These are phyloP conservation scores for Pestalotiopsis sp. DNA, from an alignment of 2,329 filamentous ascomycete species.

Conservation along the genomic window DNA sequence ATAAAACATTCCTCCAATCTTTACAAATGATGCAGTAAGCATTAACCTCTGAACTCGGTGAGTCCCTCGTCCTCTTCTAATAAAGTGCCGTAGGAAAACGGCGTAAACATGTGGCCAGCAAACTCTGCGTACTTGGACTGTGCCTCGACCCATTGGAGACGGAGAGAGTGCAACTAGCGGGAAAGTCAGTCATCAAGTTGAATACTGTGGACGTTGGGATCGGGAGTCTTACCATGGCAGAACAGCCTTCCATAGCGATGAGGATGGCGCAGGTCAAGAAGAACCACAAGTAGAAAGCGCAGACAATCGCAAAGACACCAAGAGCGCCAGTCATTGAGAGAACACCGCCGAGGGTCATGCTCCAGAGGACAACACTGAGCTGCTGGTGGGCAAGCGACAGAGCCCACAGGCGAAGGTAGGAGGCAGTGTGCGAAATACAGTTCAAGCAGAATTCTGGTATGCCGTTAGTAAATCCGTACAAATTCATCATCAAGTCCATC, in stretches of 20 bases:
- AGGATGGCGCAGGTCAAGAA: slow-evolving; percentile 75
- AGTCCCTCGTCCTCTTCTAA: slow-evolving; percentile 67
- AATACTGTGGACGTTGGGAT: too few relatives aligned
- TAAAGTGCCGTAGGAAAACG: slow-evolving; percentile 74
- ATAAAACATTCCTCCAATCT: slow-evolving; percentile 2
- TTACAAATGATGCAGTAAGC: background rate
- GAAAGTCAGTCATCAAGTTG: background rate
- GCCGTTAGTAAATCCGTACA: background rate
- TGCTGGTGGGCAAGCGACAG: slow-evolving; percentile 97
- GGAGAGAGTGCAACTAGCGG: slow-evolving; percentile 65
- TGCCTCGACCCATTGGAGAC: slow-evolving; percentile 82
- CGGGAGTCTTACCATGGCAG: slow-evolving; percentile 61
- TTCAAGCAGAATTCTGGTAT: slow-evolving; percentile 93
- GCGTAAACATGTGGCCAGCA: slow-evolving; percentile 75
- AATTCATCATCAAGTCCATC: background rate
- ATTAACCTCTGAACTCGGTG: slow-evolving; percentile 37
- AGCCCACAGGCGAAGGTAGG: slow-evolving; percentile 97
- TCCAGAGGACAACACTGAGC: slow-evolving; percentile 93
- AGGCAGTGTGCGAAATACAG: slow-evolving; percentile 97
- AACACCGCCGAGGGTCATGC: slow-evolving; percentile 86
- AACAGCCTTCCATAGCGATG: slow-evolving; percentile 82
- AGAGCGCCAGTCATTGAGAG: slow-evolving; percentile 67
- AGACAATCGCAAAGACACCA: slow-evolving; percentile 80
- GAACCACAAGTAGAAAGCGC: slow-evolving; percentile 90
- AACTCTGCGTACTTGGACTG: slow-evolving; percentile 87